Evolutionary conservation across 106 monocot genomes (phyloP), one percentile per base, ranked within the genome.

Genomic region (Dendrobium officinale): DNA sequence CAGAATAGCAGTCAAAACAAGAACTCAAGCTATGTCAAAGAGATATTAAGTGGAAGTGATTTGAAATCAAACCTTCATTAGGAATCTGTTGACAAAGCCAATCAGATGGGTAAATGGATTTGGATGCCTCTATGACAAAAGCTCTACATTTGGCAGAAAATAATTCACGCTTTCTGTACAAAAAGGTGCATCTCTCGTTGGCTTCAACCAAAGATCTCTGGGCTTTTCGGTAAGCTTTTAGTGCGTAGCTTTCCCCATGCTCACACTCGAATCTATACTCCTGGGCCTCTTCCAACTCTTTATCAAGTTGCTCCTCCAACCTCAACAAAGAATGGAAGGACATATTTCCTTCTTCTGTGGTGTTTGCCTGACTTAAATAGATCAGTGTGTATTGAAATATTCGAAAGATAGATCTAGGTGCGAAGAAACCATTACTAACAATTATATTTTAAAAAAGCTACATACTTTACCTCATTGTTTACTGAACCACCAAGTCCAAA

Each of bases 271-370:
- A 80, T 75, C 99, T 91, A 40, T 81, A 84, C 82, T 93, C 92
- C 59, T 91, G 99, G 83, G 95, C 99, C 81, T 95, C 85, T 90
- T 95, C 95, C 83, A 99, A 82, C 49, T 93, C 99, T 75, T 88
- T 92, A 79, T 99, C 93, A 78, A 90, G 82, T 44, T 87, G 72
- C 11, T 99, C 95, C 82, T 99, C 95, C 80, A 93, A 49, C 77
- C 88, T 84, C 41, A 87, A 40, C 59, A 99, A 77, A 66, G 84
- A 87, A 51, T 93, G 85, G 15, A 92, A 82, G 58, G 85, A 73
- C 77, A 85, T 43, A 26, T 42, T 78, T n/a, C 64, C 70, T 49
- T 77, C 75, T 31, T 64, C 82, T 8, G 48, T 42, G 54, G 74
- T 68, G 48, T 80, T 83, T 54, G 48, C 58, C 73, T 85, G 84